Evolutionary conservation across 768 basidiomycete species (phyloP).

Genomic region (Mycena sanguinolenta): DNA sequence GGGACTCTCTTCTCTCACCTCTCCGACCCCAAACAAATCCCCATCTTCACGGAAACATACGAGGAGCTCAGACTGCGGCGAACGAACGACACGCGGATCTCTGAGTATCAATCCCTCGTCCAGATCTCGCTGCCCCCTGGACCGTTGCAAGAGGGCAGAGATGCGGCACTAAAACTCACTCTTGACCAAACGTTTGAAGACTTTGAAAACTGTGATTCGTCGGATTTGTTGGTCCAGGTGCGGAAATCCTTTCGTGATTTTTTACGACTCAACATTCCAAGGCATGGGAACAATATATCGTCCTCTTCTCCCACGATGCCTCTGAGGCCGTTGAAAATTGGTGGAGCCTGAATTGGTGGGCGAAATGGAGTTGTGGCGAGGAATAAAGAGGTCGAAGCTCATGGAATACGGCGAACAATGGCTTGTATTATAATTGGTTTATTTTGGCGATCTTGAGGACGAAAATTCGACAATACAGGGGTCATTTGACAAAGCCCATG

Average conservation of each 20-base stretch:
- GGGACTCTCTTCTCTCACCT: constrained; percentile 62
- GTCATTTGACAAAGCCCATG: too few species aligned
- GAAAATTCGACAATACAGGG: too few species aligned
- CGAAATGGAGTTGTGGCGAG: constrained; percentile 28
- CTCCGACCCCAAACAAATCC: constrained; percentile 53
- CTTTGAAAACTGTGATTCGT: constrained; percentile 26
- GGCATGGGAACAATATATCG: constrained; percentile 26
- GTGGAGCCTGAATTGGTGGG: constrained; percentile 11
- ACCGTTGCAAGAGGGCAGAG: constrained; percentile 14
- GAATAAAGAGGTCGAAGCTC: too few species aligned
- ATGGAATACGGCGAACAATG: too few species aligned
- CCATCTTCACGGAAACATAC: constrained; percentile 60
- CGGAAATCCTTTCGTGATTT: too few species aligned
- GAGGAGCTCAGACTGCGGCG: constrained; percentile 60
- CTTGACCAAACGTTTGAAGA: constrained; percentile 14
- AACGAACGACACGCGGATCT: constrained; percentile 2
- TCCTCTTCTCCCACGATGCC: constrained; percentile 26
- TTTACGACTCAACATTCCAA: too few species aligned
- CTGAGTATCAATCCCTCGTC: constrained; percentile 26
- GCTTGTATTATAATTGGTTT: too few species aligned
- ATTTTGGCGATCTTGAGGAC: too few species aligned
- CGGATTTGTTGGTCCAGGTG: constrained; percentile 14
- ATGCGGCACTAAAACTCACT: constrained; percentile 20
- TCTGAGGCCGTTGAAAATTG: constrained; percentile 29
- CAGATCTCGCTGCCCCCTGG: constrained; percentile 27